Evolutionary conservation across 129 eudicot species (phyloP), one percentile per base, ranked within the genome.

Genomic region (Lactuca sativa): DNA sequence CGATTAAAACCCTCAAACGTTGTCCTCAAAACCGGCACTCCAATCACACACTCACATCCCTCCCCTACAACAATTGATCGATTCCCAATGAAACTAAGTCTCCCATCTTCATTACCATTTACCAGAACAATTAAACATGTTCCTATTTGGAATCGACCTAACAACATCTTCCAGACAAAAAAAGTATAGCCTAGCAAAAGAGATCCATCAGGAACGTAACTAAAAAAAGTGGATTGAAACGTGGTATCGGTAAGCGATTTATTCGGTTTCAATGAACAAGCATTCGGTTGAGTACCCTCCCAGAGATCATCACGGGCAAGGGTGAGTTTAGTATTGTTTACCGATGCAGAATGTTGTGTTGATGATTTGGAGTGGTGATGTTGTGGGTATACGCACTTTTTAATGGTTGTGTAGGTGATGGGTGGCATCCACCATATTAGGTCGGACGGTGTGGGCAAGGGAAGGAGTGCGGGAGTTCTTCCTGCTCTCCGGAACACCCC

Each of bases 271-370:
- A 64, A 18, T 2, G 55, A 64, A 66, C 78, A 71, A 10, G 34
- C 16, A 48, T 47, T 33, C 6, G 56, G 10, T 25, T 21, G 21
- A 21, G 21, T 7, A 6, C 6, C 62, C 0, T 57, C 15, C 69
- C 44, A 52, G 4, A 58, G 64, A 57, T 71, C 78, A 49, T 44
- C 6, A 14, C 53, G 44, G 2, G 74, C 77, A 2, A 78, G 30
- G n/a, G 37, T 72, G 14, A 78, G 37, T 11, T 9, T 7, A 34
- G 14, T 44, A 21, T 1, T 15, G 8, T 12, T 12, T 57, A 49
- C 75, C 74, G 9, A 80, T 74, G 0, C 78, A 74, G 41, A 80
- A 75, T 5, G 70, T 64, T 12, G 67, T 62, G 14, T 40, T 31
- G 13, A 30, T 14, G 34, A 80, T 70, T 11, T n/a, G 12, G 62